Percentiles rank a stretch among this genome's conserved stretches.
These are phyloP conservation scores for Echinochloa phyllopogon DNA, from an alignment of 176 grass and related monocot species.

Conservation along the genomic window DNA sequence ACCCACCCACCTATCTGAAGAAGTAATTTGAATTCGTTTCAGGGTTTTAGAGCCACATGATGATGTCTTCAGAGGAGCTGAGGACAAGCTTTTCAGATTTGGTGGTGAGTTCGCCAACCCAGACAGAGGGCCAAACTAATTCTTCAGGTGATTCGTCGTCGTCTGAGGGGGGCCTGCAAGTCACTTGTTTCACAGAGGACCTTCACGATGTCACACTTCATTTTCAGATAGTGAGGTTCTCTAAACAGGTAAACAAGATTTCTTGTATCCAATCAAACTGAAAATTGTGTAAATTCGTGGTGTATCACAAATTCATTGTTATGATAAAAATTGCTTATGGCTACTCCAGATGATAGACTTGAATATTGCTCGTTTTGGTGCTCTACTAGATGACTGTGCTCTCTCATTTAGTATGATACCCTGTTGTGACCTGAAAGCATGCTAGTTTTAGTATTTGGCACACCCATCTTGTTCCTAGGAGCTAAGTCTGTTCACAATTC, in stretches of 20 bases:
- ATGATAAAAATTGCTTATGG: background rate
- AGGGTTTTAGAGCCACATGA: slow-evolving; percentile 16
- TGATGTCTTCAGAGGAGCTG: slow-evolving; percentile 73
- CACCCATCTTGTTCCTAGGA: background rate
- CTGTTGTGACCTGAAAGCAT: slow-evolving; percentile 19
- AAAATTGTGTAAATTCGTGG: background rate
- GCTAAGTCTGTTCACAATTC: slow-evolving; percentile 19
- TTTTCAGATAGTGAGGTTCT: slow-evolving; percentile 84
- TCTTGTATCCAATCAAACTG: background rate
- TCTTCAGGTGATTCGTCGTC: slow-evolving; percentile 38
- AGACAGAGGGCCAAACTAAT: slow-evolving; percentile 11
- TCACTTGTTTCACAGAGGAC: slow-evolving; percentile 88
- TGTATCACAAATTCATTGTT: background rate
- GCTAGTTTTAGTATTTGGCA: background rate
- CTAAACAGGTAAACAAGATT: slow-evolving; percentile 68
- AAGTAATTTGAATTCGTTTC: background rate
- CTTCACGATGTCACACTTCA: slow-evolving; percentile 75
- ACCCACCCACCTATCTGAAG: background rate
- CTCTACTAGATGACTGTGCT: background rate
- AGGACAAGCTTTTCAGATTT: slow-evolving; percentile 51
- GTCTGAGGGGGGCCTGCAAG: slow-evolving; percentile 32
- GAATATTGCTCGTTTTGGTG: background rate
- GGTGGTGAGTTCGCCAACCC: slow-evolving; percentile 18
- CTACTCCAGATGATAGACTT: background rate
- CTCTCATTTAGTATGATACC: slow-evolving; percentile 14